Conservation (phyloP, 73 alveolate genomes). For the Uronychia binucleata region DNA sequence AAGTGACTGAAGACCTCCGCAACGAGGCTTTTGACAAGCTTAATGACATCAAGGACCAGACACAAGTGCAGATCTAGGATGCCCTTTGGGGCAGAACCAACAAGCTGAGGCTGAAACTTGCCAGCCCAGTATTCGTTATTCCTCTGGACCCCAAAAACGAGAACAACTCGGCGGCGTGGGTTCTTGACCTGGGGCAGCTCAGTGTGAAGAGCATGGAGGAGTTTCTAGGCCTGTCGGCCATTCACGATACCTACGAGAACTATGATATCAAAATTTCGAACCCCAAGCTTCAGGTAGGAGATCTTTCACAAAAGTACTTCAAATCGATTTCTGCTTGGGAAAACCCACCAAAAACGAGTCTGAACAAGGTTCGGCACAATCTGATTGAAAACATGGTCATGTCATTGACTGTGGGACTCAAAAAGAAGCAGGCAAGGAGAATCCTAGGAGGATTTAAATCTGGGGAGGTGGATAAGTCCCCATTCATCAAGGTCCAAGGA, state of each 20-base stretch:
- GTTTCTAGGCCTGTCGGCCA: neutral
- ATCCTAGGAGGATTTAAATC: neutral
- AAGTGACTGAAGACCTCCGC: too few species aligned
- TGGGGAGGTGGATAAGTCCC: too few species aligned
- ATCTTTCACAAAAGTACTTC: neutral
- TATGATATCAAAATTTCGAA: too few species aligned
- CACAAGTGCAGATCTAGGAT: neutral
- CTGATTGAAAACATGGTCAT: neutral
- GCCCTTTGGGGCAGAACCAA: neutral
- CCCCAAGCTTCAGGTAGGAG: neutral
- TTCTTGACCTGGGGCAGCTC: neutral
- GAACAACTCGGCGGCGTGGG: neutral
- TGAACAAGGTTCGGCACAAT: neutral
- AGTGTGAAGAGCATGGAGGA: neutral
- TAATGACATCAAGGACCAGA: neutral
- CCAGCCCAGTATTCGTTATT: neutral
- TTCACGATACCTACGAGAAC: neutral
- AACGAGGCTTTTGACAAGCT: neutral
- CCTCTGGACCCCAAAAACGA: neutral
- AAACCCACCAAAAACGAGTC: neutral
- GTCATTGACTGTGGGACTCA: neutral
- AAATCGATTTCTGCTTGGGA: neutral
- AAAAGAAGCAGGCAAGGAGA: neutral
- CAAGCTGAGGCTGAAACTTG: neutral
- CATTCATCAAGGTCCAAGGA: too few species aligned